Evolutionary conservation across 2,329 filamentous ascomycete species (phyloP).

Genomic region (Biscogniauxia marginata): DNA sequence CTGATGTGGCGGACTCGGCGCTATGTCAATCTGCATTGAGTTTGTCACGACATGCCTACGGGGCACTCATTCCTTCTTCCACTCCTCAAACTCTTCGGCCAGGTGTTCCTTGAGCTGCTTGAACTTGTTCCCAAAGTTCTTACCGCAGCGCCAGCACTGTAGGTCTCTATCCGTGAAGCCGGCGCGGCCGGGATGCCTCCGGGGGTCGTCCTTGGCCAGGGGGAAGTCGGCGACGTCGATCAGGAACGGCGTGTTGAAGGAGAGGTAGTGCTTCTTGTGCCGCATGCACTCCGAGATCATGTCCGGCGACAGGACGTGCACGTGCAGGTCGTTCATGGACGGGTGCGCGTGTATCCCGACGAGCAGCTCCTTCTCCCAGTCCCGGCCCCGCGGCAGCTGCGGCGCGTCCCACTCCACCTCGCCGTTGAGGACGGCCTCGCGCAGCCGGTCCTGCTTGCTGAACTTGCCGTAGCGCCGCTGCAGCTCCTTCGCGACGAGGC

Average conservation of each 20-base stretch:
- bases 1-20: too few relatives aligned
- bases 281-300: constrained; percentile 70
- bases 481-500: constrained; percentile 72
- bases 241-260: constrained; percentile 84
- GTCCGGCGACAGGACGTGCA: constrained; percentile 83
- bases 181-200: constrained; percentile 54
- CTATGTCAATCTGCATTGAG: background rate
- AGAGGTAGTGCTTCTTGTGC: constrained; percentile 88
- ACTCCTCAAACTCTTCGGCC: constrained; percentile 69
- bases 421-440: constrained; percentile 66
- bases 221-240: constrained; percentile 79
- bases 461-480: constrained; percentile 63
- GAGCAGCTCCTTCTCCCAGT: constrained; percentile 74
- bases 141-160: constrained; percentile 80
- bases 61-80: constrained; percentile 69
- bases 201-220: constrained; percentile 61
- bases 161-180: constrained; percentile 66
- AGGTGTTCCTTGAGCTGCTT: constrained; percentile 56
- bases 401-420: constrained; percentile 43
- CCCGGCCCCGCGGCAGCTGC: constrained; percentile 66
- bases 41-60: background rate
- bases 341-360: constrained; percentile 84
- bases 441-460: constrained; percentile 61
- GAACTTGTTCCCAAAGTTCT: constrained; percentile 73
- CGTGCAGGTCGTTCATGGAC: constrained; percentile 88